These are phyloP conservation scores for Beauveria sp. DNA, from an alignment of 2,329 filamentous ascomycete genomes.

Conservation along the genomic window DNA sequence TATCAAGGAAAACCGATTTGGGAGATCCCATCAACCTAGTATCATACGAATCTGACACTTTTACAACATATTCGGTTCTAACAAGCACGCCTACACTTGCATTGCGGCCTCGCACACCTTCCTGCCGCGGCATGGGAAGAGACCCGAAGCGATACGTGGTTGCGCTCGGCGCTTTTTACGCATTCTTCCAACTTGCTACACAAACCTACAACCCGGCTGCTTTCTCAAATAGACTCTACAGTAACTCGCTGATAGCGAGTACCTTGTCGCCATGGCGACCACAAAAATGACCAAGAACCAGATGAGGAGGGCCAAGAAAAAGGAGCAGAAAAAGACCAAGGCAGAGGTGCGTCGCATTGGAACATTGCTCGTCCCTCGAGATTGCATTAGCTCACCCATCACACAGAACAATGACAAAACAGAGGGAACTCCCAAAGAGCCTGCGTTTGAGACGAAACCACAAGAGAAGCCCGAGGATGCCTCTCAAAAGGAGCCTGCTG, in stretches of 20 bases:
- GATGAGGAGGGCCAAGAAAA: constrained; percentile 86
- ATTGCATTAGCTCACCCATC: background rate
- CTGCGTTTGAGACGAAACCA: constrained; percentile 24
- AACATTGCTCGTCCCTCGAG: background rate
- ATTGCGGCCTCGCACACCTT: background rate
- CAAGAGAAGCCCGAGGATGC: constrained; percentile 30
- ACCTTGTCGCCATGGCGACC: constrained; percentile 45
- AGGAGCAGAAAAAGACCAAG: constrained; percentile 70
- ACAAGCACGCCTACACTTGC: background rate
- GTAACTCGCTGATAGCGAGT: constrained; percentile 7
- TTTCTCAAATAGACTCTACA: constrained; percentile 10
- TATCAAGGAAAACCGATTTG: background rate
- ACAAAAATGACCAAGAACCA: constrained; percentile 89
- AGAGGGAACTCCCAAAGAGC: background rate
- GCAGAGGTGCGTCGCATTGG: constrained; percentile 37
- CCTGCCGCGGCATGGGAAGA: constrained; percentile 24
- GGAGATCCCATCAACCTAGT: background rate
- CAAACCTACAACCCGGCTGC: constrained; percentile 24
- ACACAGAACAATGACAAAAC: background rate
- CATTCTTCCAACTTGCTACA: constrained; percentile 29
- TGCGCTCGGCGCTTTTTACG: constrained; percentile 26
- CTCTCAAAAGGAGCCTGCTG: constrained; percentile 32
- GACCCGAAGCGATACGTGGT: constrained; percentile 31
- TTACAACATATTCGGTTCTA: background rate
- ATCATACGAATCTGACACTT: background rate